These are phyloP conservation scores for Annulohypoxylon moriforme DNA, from an alignment of 495 filamentous ascomycete species.

Conservation along the genomic window DNA sequence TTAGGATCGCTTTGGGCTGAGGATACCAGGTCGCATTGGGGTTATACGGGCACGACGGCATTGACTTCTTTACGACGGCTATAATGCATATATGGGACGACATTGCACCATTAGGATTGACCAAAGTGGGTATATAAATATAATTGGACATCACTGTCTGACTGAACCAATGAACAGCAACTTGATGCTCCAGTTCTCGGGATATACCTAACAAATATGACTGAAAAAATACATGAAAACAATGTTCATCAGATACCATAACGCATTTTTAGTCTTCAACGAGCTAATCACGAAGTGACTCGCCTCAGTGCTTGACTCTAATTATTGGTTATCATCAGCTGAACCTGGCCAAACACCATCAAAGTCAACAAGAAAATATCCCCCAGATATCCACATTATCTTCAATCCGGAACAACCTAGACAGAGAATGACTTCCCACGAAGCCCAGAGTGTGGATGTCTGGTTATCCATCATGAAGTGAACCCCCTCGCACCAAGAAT, in stretches of 20 bases:
- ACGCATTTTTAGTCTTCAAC: constrained; percentile 77
- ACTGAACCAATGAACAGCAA: neutral
- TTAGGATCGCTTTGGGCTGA: constrained; percentile 33
- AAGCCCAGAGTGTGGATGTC: constrained; percentile 57
- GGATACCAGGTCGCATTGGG: constrained; percentile 40
- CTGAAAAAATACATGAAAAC: neutral
- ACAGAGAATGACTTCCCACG: constrained; percentile 55
- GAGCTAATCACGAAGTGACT: constrained; percentile 64
- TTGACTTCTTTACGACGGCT: constrained; percentile 21
- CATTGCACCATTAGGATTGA: constrained; percentile 8
- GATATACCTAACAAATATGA: neutral
- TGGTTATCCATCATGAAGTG: constrained; percentile 42
- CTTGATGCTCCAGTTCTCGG: no score
- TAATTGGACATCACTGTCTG: constrained; percentile 12
- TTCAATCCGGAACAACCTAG: constrained; percentile 51
- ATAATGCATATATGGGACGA: constrained; percentile 32
- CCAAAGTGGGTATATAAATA: constrained; percentile 14
- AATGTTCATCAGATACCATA: constrained; percentile 92
- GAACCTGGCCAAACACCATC: constrained; percentile 62
- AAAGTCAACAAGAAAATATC: constrained; percentile 45
- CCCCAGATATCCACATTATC: constrained; percentile 73
- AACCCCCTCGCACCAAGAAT: constrained; percentile 98
- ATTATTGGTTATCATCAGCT: constrained; percentile 92
- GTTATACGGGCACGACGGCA: constrained; percentile 29
- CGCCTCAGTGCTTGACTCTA: constrained; percentile 99